These are phyloP conservation scores for Meyerozyma sp. DNA, from an alignment of 1,139 yeast genomes.

Conservation along the genomic window DNA sequence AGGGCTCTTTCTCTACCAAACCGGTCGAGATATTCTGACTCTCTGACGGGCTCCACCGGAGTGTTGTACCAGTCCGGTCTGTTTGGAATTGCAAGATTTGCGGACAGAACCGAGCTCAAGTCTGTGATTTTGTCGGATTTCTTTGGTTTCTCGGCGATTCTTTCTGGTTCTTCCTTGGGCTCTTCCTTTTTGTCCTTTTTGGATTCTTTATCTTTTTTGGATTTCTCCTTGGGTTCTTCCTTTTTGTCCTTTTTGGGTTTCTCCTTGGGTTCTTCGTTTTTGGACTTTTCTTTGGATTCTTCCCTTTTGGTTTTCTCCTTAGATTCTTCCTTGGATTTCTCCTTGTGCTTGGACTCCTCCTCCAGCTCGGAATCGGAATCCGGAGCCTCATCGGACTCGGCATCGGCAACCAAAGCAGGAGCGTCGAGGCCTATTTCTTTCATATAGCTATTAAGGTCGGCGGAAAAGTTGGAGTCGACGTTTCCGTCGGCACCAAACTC, in stretches of 20 bases:
- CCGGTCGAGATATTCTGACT: conserved; percentile 38
- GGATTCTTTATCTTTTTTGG: too few species aligned
- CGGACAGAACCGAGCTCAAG: conserved; percentile 50
- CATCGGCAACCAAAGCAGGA: conserved; percentile 29
- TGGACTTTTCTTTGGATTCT: too few species aligned
- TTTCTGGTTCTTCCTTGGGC: conserved; percentile 3
- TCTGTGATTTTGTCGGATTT: conserved; percentile 42
- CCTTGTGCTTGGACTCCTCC: not conserved
- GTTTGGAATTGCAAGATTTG: conserved; percentile 55
- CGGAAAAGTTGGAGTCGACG: conserved; percentile 44
- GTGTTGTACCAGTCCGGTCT: conserved; percentile 73
- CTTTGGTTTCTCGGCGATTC: conserved; percentile 8
- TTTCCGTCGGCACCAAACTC: conserved; percentile 43
- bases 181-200: too few species aligned
- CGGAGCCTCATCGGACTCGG: conserved; percentile 21
- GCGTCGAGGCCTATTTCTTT: conserved; percentile 59
- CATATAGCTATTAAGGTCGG: conserved; percentile 64
- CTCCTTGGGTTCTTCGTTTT: too few species aligned
- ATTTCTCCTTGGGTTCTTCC: too few species aligned
- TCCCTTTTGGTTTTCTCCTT: too few species aligned
- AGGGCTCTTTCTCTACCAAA: conserved; percentile 53
- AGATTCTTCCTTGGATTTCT: not conserved
- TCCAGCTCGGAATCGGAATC: not conserved
- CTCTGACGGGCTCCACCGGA: conserved; percentile 32
- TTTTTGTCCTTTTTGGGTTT: too few species aligned